phyloP scores from a whole-genome alignment of 208 protist genomes.

The Acanthamoeba triangularis region DNA sequence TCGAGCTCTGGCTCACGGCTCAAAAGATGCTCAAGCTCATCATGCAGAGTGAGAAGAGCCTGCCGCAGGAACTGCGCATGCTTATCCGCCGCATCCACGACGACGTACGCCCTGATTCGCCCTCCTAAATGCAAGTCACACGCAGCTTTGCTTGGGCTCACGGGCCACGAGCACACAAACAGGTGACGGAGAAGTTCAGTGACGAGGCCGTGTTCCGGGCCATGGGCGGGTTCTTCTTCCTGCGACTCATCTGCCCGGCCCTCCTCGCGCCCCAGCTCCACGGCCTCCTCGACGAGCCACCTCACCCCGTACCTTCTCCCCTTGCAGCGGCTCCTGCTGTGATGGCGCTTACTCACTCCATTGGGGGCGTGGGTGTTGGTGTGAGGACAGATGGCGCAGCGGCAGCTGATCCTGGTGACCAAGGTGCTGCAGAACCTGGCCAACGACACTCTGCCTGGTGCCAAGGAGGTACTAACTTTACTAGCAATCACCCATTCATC shows the following conservation, averaged over 20 bases:
- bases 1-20: conserved; percentile 46
- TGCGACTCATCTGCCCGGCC: conserved; percentile 59
- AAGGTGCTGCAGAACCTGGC: no score
- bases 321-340: not conserved
- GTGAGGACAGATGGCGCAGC: no score
- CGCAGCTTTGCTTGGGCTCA: no score
- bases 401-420: no score
- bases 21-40: conserved; percentile 71
- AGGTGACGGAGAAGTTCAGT: conserved; percentile 17
- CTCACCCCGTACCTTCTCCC: not conserved
- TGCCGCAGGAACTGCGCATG: conserved; percentile 20
- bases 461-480: no score
- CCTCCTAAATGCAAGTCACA: no score
- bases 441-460: no score
- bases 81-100: conserved; percentile 54
- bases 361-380: no score
- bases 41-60: not conserved
- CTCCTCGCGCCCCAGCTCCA: conserved; percentile 28
- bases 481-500: no score
- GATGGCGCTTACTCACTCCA: not conserved
- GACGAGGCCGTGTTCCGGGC: conserved; percentile 28
- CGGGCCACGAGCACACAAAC: not conserved
- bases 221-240: conserved; percentile 74
- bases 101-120: not conserved
- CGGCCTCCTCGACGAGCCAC: conserved; percentile 3